Evolutionary conservation across 495 filamentous ascomycete species (phyloP).

Genomic region (Penicillium robsamsonii): DNA sequence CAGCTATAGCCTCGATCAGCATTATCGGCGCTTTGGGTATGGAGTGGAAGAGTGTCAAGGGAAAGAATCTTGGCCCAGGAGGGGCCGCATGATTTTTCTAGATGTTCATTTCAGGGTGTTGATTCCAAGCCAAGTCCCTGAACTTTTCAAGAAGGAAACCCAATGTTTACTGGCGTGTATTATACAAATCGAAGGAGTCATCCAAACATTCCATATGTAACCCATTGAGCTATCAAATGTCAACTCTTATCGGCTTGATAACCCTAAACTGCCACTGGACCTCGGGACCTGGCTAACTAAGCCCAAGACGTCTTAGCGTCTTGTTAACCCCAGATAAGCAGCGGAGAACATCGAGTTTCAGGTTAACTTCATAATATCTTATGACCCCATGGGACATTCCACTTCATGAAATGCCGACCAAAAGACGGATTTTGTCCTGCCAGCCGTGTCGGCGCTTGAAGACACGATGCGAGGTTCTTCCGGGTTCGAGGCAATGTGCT

Average conservation of each 20-base stretch:
- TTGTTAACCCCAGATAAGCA: slow-evolving; percentile 11
- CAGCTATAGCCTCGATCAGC: slow-evolving; percentile 24
- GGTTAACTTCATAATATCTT: slow-evolving; percentile 4
- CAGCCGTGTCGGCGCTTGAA: slow-evolving; percentile 12
- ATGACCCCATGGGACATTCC: background rate
- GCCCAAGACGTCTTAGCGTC: slow-evolving; percentile 9
- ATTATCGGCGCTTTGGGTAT: slow-evolving; percentile 39
- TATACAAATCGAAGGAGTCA: background rate
- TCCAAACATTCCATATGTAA: background rate
- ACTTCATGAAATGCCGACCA: slow-evolving; percentile 6
- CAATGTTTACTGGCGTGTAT: background rate
- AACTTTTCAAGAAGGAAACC: background rate
- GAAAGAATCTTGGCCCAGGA: slow-evolving; percentile 1
- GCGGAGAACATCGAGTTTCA: slow-evolving; percentile 13
- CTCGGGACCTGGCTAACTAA: slow-evolving; percentile 1
- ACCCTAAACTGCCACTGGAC: slow-evolving; percentile 2
- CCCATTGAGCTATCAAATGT: background rate
- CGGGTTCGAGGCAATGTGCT: slow-evolving; percentile 9
- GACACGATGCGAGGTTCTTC: slow-evolving; percentile 11
- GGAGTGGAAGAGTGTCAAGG: slow-evolving; percentile 52
- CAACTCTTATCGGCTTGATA: background rate
- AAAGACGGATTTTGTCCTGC: slow-evolving; percentile 9
- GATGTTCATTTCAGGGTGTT: background rate
- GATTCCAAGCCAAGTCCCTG: background rate
- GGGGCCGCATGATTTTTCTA: background rate